Conservation (phyloP, 495 filamentous ascomycete genomes). For the Lentithecium fluviatile region DNA sequence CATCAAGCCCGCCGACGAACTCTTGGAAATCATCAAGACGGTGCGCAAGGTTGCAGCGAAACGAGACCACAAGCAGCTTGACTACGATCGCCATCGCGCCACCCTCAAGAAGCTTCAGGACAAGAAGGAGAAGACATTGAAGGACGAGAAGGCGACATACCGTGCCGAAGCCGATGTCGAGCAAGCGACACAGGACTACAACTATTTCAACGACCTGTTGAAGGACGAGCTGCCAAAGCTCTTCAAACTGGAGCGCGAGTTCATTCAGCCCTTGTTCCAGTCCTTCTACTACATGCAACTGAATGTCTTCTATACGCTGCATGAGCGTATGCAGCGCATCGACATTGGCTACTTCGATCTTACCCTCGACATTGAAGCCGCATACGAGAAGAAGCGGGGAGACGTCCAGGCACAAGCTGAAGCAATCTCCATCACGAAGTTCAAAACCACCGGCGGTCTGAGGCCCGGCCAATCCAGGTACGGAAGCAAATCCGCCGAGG, state of each 20-base stretch:
- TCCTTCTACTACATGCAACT: conserved; percentile 99
- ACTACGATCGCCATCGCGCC: conserved; percentile 84
- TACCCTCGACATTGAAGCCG: conserved; percentile 81
- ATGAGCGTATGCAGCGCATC: conserved; percentile 94
- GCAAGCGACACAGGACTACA: conserved; percentile 88
- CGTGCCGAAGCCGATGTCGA: conserved; percentile 93
- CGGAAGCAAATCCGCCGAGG: conserved; percentile 38
- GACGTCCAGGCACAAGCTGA: conserved; percentile 81
- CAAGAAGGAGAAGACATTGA: conserved; percentile 93
- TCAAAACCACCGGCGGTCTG: conserved; percentile 76
- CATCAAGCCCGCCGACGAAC: conserved; percentile 89
- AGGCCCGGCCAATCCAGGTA: conserved; percentile 54
- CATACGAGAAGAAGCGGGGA: conserved; percentile 83
- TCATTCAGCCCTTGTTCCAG: conserved; percentile 96
- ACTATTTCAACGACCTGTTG: conserved; percentile 93
- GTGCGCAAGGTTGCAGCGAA: conserved; percentile 87
- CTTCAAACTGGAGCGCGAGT: conserved; percentile 89
- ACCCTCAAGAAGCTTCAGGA: conserved; percentile 91
- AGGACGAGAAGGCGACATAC: conserved; percentile 97
- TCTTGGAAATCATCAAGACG: conserved; percentile 91
- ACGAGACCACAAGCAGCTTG: conserved; percentile 94
- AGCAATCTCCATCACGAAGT: conserved; percentile 76
- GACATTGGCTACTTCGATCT: conserved; percentile 98
- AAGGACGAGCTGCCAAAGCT: conserved; percentile 94
- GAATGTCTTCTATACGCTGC: conserved; percentile 98